A percentile compares a stretch with the other conserved stretches of the same genome.
phyloP scores from a whole-genome alignment of 805 yeast genomes.

The Wickerhamiella australiensis region DNA sequence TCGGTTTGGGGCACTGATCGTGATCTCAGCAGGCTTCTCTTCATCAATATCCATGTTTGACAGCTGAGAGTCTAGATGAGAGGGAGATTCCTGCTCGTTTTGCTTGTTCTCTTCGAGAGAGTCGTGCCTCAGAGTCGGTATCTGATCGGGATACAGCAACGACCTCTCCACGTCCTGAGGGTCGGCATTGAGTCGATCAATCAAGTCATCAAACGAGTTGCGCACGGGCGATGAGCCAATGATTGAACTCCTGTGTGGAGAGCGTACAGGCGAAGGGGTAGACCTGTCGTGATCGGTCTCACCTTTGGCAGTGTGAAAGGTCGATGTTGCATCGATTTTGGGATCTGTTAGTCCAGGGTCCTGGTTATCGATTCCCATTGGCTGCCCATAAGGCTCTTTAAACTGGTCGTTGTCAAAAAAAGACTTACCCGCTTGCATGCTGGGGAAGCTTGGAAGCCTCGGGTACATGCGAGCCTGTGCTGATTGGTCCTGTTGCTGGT shows the following conservation, averaged over 20 bases:
- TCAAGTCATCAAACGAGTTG: constrained; percentile 3
- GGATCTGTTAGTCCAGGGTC: too few species aligned
- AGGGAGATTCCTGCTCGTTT: neutral
- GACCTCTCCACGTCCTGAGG: neutral
- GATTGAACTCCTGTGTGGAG: neutral
- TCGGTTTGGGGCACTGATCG: neutral
- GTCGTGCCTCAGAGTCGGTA: neutral
- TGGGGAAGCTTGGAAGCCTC: constrained; percentile 7
- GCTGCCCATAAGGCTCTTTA: neutral
- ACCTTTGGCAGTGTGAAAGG: neutral
- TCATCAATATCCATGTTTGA: neutral
- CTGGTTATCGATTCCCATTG: neutral
- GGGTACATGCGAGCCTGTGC: constrained; percentile 1
- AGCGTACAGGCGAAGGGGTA: constrained; percentile 5
- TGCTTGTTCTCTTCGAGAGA: neutral
- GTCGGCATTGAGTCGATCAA: neutral
- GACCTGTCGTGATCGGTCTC: neutral
- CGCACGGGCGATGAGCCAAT: constrained; percentile 1
- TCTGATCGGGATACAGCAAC: neutral
- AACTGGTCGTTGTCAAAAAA: neutral
- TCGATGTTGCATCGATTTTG: neutral
- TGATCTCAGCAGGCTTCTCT: neutral
- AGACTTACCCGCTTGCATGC: neutral
- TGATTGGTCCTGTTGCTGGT: neutral
- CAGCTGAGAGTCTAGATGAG: neutral